Evolutionary conservation across 495 filamentous ascomycete species (phyloP), one percentile per base, ranked within the genome.

Genomic region (Pyrenopolyporus hunteri): DNA sequence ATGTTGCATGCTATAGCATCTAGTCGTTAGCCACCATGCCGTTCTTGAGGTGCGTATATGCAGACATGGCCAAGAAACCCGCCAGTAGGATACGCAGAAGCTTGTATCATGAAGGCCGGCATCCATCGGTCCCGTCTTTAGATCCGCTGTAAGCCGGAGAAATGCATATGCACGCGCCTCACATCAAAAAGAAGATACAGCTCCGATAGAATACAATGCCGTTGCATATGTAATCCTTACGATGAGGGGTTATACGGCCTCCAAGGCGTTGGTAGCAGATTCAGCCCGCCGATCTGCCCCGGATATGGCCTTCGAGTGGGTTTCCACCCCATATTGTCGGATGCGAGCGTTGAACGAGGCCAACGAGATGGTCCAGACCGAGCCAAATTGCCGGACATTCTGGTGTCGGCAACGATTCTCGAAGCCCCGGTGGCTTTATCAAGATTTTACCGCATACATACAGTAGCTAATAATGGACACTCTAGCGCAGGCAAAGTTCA

Each of bases 241-340:
- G 43, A 64, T 54, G 61, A 64, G 61, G 55, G 55, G 61, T 57
- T 59, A 22, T 28, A 11, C 23, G 45, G 49, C 51, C 36, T 25
- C 43, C 26, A 16, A 31, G 42, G 36, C 39, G 40, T 56, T 51
- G 22, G 36, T 44, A 46, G 25, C 16, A 65, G 56, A 59, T 60
- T 60, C 46, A 57, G n/a, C 28, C 51, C 20, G 62, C 40, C 47
- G 63, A 66, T 61, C 63, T 53, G n/a, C 51, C 36, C 63, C 49
- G 19, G 47, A 61, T 57, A 39, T 26, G 43, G 57, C 23, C 19
- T 33, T 44, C 16, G 17, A 42, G 61, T 51, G 61, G 61, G 23
- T 26, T 64, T 39, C 9, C 19, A 43, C 36, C 51, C 61, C 61
- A 64, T 59, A 48, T 23, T 64, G 35, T 52, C 54, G 35, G 42